Percentiles rank a stretch among this genome's conserved stretches.
These are phyloP conservation scores for Phyllosticta citriasiana DNA, from an alignment of 2,329 filamentous ascomycete species.

Conservation along the genomic window DNA sequence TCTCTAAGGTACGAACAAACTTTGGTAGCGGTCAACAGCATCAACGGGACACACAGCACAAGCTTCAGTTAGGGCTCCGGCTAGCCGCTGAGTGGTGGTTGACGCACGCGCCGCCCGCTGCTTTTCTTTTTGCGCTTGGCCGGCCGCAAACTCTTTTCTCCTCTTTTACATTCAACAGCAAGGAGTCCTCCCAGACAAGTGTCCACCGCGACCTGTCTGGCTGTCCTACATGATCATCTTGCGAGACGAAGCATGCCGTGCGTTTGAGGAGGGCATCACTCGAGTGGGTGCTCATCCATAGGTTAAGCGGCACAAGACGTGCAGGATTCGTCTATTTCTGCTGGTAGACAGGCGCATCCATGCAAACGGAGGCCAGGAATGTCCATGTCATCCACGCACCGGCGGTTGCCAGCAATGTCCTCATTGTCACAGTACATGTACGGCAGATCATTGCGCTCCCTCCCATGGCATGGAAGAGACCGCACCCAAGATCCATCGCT, in stretches of 20 bases:
- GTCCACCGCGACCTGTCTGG: constrained; percentile 1
- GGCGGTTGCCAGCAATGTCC: not conserved
- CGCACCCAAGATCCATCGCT: constrained; percentile 48
- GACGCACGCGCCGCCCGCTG: not conserved
- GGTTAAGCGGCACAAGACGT: constrained; percentile 13
- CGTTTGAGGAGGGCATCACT: constrained; percentile 25
- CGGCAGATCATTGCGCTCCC: constrained; percentile 51
- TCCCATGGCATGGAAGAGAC: constrained; percentile 41
- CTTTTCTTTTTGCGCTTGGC: not conserved
- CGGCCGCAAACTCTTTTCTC: not conserved
- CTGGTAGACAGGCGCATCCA: not conserved
- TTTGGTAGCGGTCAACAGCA: not conserved
- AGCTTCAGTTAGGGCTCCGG: not conserved
- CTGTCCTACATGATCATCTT: constrained; percentile 13
- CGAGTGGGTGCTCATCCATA: constrained; percentile 21
- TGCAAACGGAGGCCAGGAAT: not conserved
- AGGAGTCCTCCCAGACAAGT: constrained; percentile 24
- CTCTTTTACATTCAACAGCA: not conserved
- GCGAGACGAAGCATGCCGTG: constrained; percentile 18
- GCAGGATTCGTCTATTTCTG: not conserved
- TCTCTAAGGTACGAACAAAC: not conserved
- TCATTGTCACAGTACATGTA: constrained; percentile 29
- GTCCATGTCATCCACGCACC: not conserved
- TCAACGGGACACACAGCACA: not conserved
- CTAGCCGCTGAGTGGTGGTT: not conserved